Percentiles rank a stretch among this genome's conserved stretches.
phyloP scores from a whole-genome alignment of 805 yeast genomes.

The Metschnikowia proteae region DNA sequence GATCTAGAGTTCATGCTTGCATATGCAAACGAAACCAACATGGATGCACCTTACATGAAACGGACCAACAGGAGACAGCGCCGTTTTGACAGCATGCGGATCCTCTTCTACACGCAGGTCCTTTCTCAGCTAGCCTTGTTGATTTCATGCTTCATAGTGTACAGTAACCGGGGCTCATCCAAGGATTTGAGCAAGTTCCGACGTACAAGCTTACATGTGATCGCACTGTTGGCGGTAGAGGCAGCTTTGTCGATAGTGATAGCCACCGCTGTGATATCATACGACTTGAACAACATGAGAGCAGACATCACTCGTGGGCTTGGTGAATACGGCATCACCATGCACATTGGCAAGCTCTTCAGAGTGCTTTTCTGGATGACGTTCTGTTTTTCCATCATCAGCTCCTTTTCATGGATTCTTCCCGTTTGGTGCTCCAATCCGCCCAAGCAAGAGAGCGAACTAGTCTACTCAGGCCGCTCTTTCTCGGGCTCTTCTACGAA shows the following conservation, averaged over 20 bases:
- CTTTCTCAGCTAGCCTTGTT: conserved; percentile 29
- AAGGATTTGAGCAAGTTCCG: conserved; percentile 34
- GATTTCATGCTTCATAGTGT: conserved; percentile 30
- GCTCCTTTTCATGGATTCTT: conserved; percentile 33
- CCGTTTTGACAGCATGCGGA: conserved; percentile 22
- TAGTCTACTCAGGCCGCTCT: conserved; percentile 1
- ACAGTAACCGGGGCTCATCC: conserved; percentile 33
- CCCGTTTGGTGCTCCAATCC: conserved; percentile 55
- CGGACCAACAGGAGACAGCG: conserved; percentile 16
- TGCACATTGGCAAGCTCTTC: conserved; percentile 43
- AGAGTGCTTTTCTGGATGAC: conserved; percentile 39
- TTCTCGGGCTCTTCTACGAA: background rate
- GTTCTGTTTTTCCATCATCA: conserved; percentile 20
- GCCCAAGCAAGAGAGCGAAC: conserved; percentile 22
- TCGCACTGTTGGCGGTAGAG: conserved; percentile 35
- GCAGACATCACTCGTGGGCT: conserved; percentile 25
- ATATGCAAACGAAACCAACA: conserved; percentile 39
- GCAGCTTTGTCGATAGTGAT: conserved; percentile 28
- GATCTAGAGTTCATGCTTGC: conserved; percentile 45
- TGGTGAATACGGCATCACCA: conserved; percentile 44
- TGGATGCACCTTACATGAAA: conserved; percentile 13
- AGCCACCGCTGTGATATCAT: conserved; percentile 29
- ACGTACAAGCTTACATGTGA: conserved; percentile 28
- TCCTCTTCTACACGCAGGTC: conserved; percentile 27
- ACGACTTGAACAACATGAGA: conserved; percentile 16